Conservation (phyloP, 352 stramenopile species). For the Globisporangium abappressorium region DNA sequence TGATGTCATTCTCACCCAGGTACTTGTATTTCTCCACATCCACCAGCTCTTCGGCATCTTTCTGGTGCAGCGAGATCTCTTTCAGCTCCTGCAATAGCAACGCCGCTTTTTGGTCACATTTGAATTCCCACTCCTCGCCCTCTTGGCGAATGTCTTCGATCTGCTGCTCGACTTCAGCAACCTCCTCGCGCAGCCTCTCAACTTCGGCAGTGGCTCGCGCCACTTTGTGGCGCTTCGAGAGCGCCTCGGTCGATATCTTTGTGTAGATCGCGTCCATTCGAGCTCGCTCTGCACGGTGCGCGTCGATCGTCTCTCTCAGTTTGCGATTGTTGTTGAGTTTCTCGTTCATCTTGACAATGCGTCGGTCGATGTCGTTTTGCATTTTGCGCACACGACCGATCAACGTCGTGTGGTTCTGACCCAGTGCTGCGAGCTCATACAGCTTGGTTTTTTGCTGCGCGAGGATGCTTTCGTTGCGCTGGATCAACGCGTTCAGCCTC, state of each 20-base stretch:
- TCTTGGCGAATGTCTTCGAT: constrained; percentile 56
- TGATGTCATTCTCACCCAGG: constrained; percentile 70
- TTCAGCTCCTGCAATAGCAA: constrained; percentile 67
- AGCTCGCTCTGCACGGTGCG: constrained; percentile 61
- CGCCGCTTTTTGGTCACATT: constrained; percentile 49
- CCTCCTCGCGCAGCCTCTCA: constrained; percentile 53
- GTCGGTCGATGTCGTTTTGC: constrained; percentile 79
- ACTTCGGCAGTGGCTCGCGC: constrained; percentile 40
- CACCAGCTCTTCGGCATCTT: constrained; percentile 45
- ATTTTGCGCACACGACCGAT: constrained; percentile 70
- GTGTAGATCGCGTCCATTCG: constrained; percentile 77
- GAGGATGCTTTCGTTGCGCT: constrained; percentile 55
- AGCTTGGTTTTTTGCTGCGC: constrained; percentile 74
- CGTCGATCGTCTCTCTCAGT: constrained; percentile 60
- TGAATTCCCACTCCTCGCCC: constrained; percentile 57
- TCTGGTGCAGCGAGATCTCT: constrained; percentile 57
- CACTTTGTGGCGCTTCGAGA: constrained; percentile 60
- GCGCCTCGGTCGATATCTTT: constrained; percentile 59
- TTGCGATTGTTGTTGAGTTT: constrained; percentile 66
- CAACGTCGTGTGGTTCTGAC: constrained; percentile 66
- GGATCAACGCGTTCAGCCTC: constrained; percentile 59
- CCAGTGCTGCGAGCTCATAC: constrained; percentile 65
- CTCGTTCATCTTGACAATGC: constrained; percentile 84
- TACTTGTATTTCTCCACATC: constrained; percentile 66
- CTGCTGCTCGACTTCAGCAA: constrained; percentile 49